These are phyloP conservation scores for Meyerozyma guilliermondii DNA, from an alignment of 1,139 yeast species.

Conservation along the genomic window DNA sequence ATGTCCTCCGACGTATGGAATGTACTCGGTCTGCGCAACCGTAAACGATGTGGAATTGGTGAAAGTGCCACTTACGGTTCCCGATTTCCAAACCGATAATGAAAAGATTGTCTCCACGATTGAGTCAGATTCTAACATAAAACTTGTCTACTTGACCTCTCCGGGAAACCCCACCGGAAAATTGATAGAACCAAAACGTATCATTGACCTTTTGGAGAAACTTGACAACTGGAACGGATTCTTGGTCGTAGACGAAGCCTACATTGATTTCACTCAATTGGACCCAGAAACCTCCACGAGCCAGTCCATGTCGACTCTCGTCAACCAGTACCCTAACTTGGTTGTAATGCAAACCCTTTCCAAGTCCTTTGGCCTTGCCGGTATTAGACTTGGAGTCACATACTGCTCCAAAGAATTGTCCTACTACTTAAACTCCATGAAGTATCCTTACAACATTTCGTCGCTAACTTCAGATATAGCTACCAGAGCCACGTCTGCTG, in stretches of 20 bases:
- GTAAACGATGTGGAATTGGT: slow-evolving; percentile 82
- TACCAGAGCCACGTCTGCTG: slow-evolving; percentile 55
- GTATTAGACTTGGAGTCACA: slow-evolving; percentile 83
- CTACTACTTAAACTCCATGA: slow-evolving; percentile 73
- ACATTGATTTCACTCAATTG: slow-evolving; percentile 66
- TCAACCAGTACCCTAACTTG: slow-evolving; percentile 74
- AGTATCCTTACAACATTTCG: slow-evolving; percentile 93
- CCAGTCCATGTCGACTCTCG: slow-evolving; percentile 75
- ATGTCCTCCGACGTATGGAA: slow-evolving; percentile 97
- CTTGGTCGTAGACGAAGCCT: slow-evolving; percentile 90
- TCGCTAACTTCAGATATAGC: slow-evolving; percentile 77
- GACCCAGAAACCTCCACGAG: slow-evolving; percentile 9
- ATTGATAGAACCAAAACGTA: slow-evolving; percentile 42
- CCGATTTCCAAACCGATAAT: slow-evolving; percentile 62
- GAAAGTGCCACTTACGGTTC: slow-evolving; percentile 56
- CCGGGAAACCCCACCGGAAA: slow-evolving; percentile 98
- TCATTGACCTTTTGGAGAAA: slow-evolving; percentile 48
- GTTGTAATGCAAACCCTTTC: slow-evolving; percentile 90
- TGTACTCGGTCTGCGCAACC: slow-evolving; percentile 88
- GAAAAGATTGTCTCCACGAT: slow-evolving; percentile 51
- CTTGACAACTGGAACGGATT: slow-evolving; percentile 63
- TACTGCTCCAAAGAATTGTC: slow-evolving; percentile 60
- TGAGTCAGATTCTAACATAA: slow-evolving; percentile 54
- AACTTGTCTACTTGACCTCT: slow-evolving; percentile 80
- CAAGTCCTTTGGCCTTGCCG: slow-evolving; percentile 94